phyloP scores from a whole-genome alignment of 805 yeast species.

The Blastobotrys muscicola region DNA sequence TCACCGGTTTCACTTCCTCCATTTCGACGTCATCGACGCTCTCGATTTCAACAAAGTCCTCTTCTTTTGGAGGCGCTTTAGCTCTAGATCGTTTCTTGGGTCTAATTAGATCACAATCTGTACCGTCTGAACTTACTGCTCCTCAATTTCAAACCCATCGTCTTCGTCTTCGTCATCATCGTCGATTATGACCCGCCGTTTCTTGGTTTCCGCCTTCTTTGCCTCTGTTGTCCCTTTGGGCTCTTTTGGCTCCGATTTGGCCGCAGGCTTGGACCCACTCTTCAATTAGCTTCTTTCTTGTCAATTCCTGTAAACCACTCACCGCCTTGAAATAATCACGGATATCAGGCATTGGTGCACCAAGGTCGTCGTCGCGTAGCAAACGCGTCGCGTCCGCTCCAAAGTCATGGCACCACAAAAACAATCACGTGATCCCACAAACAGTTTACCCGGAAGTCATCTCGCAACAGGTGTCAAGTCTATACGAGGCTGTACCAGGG shows the following conservation, averaged over 20 bases:
- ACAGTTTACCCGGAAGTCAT: no score
- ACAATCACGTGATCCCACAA: no score
- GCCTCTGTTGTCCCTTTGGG: neutral
- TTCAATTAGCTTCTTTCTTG: no score
- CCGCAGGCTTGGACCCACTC: neutral
- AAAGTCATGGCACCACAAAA: no score
- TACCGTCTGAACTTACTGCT: neutral
- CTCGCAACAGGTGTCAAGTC: no score
- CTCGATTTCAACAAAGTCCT: neutral
- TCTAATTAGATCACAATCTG: neutral
- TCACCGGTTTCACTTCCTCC: neutral
- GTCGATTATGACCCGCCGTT: neutral
- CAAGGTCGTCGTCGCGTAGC: no score
- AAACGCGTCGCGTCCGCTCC: no score
- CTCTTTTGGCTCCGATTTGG: neutral
- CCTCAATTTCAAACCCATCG: constrained; percentile 1
- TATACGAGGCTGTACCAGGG: no score
- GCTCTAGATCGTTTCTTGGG: neutral
- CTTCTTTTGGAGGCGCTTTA: neutral
- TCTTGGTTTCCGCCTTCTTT: constrained; percentile 1
- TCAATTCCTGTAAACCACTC: no score
- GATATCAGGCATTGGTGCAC: no score
- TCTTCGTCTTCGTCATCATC: constrained; percentile 5
- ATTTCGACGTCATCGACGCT: neutral
- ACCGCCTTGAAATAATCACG: no score